phyloP scores from a whole-genome alignment of 2,329 filamentous ascomycete genomes.

The Aspergillus versicolor region DNA sequence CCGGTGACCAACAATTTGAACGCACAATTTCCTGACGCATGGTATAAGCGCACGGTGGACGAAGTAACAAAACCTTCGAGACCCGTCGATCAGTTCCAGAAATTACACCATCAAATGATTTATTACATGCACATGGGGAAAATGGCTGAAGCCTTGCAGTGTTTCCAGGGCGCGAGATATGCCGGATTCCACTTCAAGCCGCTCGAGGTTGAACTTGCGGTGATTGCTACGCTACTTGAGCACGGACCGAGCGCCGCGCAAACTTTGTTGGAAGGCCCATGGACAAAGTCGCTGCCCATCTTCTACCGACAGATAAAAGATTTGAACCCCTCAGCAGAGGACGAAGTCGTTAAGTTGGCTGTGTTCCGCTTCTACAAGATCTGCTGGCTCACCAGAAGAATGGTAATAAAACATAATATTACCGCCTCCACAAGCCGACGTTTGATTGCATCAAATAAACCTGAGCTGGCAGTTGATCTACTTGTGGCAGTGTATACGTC shows the following conservation, averaged over 20 bases:
- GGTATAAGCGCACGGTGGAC: constrained; percentile 33
- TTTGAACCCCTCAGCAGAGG: constrained; percentile 21
- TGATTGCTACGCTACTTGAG: constrained; percentile 36
- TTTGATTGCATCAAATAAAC: constrained; percentile 27
- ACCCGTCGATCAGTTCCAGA: constrained; percentile 32
- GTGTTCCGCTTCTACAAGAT: constrained; percentile 42
- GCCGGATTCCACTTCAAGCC: constrained; percentile 32
- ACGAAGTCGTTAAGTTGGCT: constrained; percentile 34
- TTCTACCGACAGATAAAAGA: constrained; percentile 39
- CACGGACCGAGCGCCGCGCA: constrained; percentile 31
- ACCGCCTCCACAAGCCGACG: constrained; percentile 27
- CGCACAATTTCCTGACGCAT: constrained; percentile 18
- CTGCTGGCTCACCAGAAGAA: constrained; percentile 30
- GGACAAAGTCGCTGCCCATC: constrained; percentile 27
- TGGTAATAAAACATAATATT: constrained; percentile 39
- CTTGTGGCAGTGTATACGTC: constrained; percentile 38
- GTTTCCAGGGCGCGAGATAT: constrained; percentile 29
- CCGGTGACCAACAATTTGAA: constrained; percentile 21
- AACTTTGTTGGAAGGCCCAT: constrained; percentile 32
- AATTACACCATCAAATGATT: constrained; percentile 38
- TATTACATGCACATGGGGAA: constrained; percentile 39
- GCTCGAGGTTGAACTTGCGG: constrained; percentile 37
- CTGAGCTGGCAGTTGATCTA: constrained; percentile 32
- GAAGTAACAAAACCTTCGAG: constrained; percentile 25
- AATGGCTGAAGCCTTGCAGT: constrained; percentile 30